Evolutionary conservation across 371 early-diverging fungal genomes (phyloP).

Genomic region (Nosema bombycis): DNA sequence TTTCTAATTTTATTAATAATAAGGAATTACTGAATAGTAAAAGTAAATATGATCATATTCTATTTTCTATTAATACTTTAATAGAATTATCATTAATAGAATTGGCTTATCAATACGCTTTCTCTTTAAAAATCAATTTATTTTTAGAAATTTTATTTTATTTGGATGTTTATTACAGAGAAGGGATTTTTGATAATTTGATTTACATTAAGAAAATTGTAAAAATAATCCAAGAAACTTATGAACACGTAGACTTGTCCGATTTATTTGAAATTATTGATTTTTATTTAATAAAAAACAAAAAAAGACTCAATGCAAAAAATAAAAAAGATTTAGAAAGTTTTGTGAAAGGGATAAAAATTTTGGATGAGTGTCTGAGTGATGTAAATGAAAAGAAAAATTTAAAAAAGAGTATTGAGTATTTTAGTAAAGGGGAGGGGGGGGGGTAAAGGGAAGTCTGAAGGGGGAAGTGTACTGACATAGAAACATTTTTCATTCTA

Average conservation of each 20-base stretch:
- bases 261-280: slow-evolving; percentile 12
- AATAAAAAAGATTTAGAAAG: slow-evolving; percentile 34
- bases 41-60: slow-evolving; percentile 26
- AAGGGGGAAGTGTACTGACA: no score
- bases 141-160: slow-evolving; percentile 53
- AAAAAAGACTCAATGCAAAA: slow-evolving; percentile 28
- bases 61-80: slow-evolving; percentile 41
- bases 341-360: slow-evolving; percentile 38
- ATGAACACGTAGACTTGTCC: not conserved
- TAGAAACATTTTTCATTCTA: no score
- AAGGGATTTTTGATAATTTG: slow-evolving; percentile 39
- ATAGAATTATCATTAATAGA: slow-evolving; percentile 13
- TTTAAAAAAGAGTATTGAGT: not conserved
- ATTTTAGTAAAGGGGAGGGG: not conserved
- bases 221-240: slow-evolving; percentile 28
- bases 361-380: slow-evolving; percentile 53
- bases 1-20: slow-evolving; percentile 31
- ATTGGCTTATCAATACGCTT: slow-evolving; percentile 5
- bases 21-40: slow-evolving; percentile 32
- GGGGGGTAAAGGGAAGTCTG: no score
- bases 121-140: slow-evolving; percentile 26
- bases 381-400: not conserved
- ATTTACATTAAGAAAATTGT: slow-evolving; percentile 49
- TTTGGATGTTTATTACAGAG: slow-evolving; percentile 59
- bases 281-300: slow-evolving; percentile 47